Percentiles rank a stretch among this genome's conserved stretches.
Evolutionary conservation across 495 filamentous ascomycete genomes (phyloP).

Genomic region (Penicillium flavigenum): DNA sequence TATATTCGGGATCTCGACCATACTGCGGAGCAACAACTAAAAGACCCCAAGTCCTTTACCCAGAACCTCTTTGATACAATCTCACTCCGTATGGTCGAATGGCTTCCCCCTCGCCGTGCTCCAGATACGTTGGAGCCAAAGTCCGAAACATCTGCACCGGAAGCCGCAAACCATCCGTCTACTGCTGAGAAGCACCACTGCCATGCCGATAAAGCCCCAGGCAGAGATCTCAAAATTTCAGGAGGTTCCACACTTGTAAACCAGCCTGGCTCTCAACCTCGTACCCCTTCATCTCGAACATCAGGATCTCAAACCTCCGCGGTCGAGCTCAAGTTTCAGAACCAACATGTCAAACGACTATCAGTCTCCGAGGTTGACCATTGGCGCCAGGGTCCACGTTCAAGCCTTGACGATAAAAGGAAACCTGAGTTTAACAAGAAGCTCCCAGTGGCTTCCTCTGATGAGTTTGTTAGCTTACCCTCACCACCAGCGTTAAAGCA

Average conservation of each 20-base stretch:
- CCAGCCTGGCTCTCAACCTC: slow-evolving; percentile 18
- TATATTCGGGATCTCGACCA: slow-evolving; percentile 26
- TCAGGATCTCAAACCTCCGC: slow-evolving; percentile 28
- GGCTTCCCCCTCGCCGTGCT: slow-evolving; percentile 58
- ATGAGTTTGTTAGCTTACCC: slow-evolving; percentile 34
- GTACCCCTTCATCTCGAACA: slow-evolving; percentile 37
- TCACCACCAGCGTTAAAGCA: slow-evolving; percentile 48
- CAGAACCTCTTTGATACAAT: slow-evolving; percentile 79
- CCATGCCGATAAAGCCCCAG: slow-evolving; percentile 8
- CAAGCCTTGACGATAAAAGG: slow-evolving; percentile 37
- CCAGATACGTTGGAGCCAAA: slow-evolving; percentile 25
- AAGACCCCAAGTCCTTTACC: slow-evolving; percentile 81
- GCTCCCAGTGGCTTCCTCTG: slow-evolving; percentile 25
- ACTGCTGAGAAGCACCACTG: slow-evolving; percentile 15
- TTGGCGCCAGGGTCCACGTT: slow-evolving; percentile 36
- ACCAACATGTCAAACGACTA: slow-evolving; percentile 43
- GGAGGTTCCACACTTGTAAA: slow-evolving; percentile 6
- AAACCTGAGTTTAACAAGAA: slow-evolving; percentile 33
- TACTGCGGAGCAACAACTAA: slow-evolving; percentile 51
- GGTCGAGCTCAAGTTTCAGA: slow-evolving; percentile 40
- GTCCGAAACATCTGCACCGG: not conserved
- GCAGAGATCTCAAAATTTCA: slow-evolving; percentile 13
- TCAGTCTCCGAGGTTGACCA: slow-evolving; percentile 42
- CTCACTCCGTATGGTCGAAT: slow-evolving; percentile 76
- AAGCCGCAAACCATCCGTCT: slow-evolving; percentile 10